Evolutionary conservation across 495 filamentous ascomycete genomes (phyloP).

Genomic region (Aspergillus indologenus): DNA sequence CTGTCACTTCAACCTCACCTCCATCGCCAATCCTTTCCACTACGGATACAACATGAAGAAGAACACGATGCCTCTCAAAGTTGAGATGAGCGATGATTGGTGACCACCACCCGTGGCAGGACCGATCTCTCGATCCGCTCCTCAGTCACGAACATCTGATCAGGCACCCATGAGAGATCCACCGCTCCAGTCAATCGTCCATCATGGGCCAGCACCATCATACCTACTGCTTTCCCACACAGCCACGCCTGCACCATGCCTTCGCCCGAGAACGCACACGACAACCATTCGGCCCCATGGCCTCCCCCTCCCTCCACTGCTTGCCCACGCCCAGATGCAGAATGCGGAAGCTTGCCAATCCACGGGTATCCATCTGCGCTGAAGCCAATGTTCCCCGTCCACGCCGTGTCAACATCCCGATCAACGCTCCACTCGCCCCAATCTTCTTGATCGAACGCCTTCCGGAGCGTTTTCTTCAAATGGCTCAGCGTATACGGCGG

Average conservation of each 20-base stretch:
- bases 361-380: conserved; percentile 16
- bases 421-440: conserved; percentile 23
- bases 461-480: conserved; percentile 27
- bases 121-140: conserved; percentile 28
- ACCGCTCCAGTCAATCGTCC: neutral
- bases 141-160: conserved; percentile 45
- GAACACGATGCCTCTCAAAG: neutral
- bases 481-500: conserved; percentile 27
- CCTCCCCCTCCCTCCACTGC: neutral
- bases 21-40: no score
- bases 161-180: conserved; percentile 41
- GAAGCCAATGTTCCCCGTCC: conserved; percentile 85
- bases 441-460: conserved; percentile 30
- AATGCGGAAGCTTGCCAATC: neutral
- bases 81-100: neutral
- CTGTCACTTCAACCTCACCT: no score
- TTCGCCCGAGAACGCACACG: neutral
- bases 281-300: neutral
- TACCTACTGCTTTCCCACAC: conserved; percentile 1
- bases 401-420: conserved; percentile 58
- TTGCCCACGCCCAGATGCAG: neutral
- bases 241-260: conserved; percentile 4
- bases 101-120: conserved; percentile 15
- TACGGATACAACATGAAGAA: no score
- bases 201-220: conserved; percentile 2